Conservation (phyloP, 2,329 filamentous ascomycete species). For the Curvularia lunata region DNA sequence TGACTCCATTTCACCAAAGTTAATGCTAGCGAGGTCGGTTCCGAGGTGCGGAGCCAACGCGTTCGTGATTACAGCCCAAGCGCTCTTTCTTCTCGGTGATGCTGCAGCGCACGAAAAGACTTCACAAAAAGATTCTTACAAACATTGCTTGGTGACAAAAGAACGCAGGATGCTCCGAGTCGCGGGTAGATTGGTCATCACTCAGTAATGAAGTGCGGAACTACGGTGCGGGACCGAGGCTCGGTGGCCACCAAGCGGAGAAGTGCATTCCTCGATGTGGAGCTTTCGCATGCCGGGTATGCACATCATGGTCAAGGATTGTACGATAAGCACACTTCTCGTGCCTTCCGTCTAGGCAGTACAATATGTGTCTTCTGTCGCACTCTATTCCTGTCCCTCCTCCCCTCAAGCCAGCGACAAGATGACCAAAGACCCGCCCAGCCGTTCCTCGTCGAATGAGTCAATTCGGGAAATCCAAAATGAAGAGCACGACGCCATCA, state of each 20-base stretch:
- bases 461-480: conserved; percentile 25
- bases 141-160: not conserved
- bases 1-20: not conserved
- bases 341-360: conserved; percentile 13
- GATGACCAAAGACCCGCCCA: conserved; percentile 26
- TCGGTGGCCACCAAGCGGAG: conserved; percentile 14
- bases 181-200: conserved; percentile 12
- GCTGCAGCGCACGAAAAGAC: not conserved
- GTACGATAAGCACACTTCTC: conserved; percentile 23
- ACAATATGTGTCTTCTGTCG: conserved; percentile 11
- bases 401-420: conserved; percentile 5
- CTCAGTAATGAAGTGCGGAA: conserved; percentile 18
- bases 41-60: not conserved
- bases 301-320: conserved; percentile 12
- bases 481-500: conserved; percentile 12
- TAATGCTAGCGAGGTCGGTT: not conserved
- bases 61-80: not conserved
- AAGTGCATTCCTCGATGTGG: conserved; percentile 16
- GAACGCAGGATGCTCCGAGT: not conserved
- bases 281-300: conserved; percentile 17
- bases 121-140: not conserved
- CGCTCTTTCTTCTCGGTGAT: not conserved
- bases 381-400: conserved; percentile 1
- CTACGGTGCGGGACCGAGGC: conserved; percentile 8
- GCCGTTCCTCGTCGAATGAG: conserved; percentile 22